Evolutionary conservation across 2,329 filamentous ascomycete genomes (phyloP).

Genomic region (Sclerotinia subarctica): DNA sequence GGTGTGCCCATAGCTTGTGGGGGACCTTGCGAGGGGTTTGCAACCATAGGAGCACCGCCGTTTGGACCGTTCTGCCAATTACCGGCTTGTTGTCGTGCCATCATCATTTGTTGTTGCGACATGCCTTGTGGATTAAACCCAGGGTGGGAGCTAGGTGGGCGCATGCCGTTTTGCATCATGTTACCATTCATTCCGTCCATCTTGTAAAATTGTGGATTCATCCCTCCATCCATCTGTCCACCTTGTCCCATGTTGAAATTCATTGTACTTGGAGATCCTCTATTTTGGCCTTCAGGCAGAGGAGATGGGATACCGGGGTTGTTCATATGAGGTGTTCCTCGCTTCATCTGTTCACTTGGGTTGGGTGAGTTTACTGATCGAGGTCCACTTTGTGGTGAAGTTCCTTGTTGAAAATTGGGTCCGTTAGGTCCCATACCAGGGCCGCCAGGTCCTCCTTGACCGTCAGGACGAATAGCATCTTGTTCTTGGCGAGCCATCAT

Average conservation of each 20-base stretch:
- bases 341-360: conserved; percentile 75
- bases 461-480: conserved; percentile 56
- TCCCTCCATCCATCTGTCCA: conserved; percentile 59
- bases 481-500: conserved; percentile 80
- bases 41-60: conserved; percentile 45
- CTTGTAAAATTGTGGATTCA: conserved; percentile 58
- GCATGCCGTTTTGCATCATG: conserved; percentile 65
- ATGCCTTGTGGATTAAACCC: conserved; percentile 50
- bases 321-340: conserved; percentile 70
- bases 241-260: conserved; percentile 53
- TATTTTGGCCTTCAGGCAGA: conserved; percentile 67
- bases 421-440: conserved; percentile 56
- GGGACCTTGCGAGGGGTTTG: conserved; percentile 43
- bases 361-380: conserved; percentile 72
- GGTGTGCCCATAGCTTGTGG: conserved; percentile 54
- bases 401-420: conserved; percentile 63
- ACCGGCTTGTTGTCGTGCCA: conserved; percentile 45
- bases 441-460: conserved; percentile 44
- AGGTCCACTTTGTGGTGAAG: conserved; percentile 64
- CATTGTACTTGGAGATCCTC: conserved; percentile 62
- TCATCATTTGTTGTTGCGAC: conserved; percentile 55
- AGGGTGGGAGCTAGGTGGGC: conserved; percentile 67
- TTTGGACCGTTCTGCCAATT: conserved; percentile 38
- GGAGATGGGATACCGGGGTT: conserved; percentile 67
- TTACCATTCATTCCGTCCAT: conserved; percentile 50